Percentiles rank a stretch among this genome's conserved stretches.
Conservation (phyloP, 371 early-diverging fungal genomes). For the Actinomortierella wolfii region DNA sequence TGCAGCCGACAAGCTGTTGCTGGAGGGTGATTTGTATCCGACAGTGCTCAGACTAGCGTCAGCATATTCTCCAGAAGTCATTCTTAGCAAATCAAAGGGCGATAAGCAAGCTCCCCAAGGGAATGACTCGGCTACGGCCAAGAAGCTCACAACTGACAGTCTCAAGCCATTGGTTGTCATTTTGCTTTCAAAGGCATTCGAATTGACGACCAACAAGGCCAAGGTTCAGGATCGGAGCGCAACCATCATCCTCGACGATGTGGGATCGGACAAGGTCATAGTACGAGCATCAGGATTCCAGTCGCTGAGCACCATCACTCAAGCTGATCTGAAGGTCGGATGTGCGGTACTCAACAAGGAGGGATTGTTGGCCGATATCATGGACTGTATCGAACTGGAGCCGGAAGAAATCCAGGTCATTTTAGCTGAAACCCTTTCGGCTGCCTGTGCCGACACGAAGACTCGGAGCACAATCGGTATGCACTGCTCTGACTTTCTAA, state of each 20-base stretch:
- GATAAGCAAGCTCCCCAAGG: too few relatives aligned
- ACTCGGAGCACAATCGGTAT: constrained; percentile 61
- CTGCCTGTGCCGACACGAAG: constrained; percentile 69
- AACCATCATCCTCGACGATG: constrained; percentile 27
- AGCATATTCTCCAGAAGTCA: too few relatives aligned
- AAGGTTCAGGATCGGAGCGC: constrained; percentile 20
- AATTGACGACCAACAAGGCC: constrained; percentile 36
- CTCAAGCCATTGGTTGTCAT: constrained; percentile 36
- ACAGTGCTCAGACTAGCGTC: too few relatives aligned
- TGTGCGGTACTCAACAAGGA: constrained; percentile 63
- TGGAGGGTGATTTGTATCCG: too few relatives aligned
- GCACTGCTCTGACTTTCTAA: constrained; percentile 60
- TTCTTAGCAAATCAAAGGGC: too few relatives aligned
- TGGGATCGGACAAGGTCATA: constrained; percentile 43
- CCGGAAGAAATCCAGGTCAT: constrained; percentile 62
- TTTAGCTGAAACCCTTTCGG: constrained; percentile 64
- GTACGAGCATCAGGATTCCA: constrained; percentile 47
- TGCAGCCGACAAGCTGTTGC: too few relatives aligned
- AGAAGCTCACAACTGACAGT: neutral
- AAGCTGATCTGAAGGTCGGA: constrained; percentile 65
- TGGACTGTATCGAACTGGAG: constrained; percentile 77
- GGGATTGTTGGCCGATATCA: constrained; percentile 68
- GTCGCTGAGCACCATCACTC: constrained; percentile 66
- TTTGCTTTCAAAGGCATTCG: constrained; percentile 36
- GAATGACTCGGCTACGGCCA: too few relatives aligned